phyloP scores from a whole-genome alignment of 1,139 yeast genomes.

The Candida sp. region DNA sequence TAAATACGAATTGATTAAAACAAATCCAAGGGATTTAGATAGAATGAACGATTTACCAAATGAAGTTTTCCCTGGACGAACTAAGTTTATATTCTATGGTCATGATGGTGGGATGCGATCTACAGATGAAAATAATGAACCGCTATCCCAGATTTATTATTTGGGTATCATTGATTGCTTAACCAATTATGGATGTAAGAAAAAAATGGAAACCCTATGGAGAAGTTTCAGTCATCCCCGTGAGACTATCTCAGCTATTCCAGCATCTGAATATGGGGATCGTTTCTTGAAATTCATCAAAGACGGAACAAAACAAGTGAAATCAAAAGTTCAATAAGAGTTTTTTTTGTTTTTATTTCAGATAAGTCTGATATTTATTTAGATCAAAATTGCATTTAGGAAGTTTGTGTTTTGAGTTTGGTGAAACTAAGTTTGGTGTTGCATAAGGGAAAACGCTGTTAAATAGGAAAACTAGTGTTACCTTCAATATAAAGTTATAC shows the following conservation, averaged over 20 bases:
- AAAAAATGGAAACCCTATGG: conserved; percentile 84
- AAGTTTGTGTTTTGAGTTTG: neutral
- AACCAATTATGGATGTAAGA: conserved; percentile 76
- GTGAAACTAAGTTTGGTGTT: neutral
- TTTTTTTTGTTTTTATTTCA: neutral
- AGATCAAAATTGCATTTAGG: neutral
- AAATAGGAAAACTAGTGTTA: neutral
- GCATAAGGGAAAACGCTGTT: neutral
- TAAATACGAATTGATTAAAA: conserved; percentile 40
- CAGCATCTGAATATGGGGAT: conserved; percentile 86
- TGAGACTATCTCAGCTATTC: conserved; percentile 79
- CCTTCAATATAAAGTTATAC: neutral
- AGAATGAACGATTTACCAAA: conserved; percentile 41
- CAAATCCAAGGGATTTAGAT: conserved; percentile 46
- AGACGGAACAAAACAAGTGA: conserved; percentile 21
- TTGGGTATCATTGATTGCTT: conserved; percentile 93
- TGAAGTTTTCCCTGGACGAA: conserved; percentile 47
- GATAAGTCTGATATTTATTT: neutral
- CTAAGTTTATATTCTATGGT: conserved; percentile 61
- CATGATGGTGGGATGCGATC: conserved; percentile 88
- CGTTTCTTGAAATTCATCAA: conserved; percentile 75
- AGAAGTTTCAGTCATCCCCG: conserved; percentile 70
- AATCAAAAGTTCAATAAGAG: neutral
- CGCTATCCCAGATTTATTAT: conserved; percentile 73
- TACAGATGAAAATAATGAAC: conserved; percentile 61